Base-by-base conservation (phyloP, 371 early-diverging fungal genomes). In the Zancudomyces culisetae region DNA sequence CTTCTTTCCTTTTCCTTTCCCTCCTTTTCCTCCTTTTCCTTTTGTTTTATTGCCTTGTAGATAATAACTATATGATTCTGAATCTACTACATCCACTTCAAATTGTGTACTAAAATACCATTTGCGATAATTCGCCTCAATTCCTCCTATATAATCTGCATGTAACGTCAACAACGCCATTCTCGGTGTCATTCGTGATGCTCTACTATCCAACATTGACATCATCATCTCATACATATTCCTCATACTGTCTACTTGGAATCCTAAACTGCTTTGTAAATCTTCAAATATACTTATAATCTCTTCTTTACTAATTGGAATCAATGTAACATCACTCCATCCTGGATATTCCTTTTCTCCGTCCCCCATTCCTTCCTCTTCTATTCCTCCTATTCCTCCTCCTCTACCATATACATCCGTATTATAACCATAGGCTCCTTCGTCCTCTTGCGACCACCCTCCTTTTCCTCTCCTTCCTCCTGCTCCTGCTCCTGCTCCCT, bases 71-170 rank as follows among this genome's bases (percentile, higher is more conserved):
- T 67, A 55, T 54, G 64, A 59, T 55, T 69, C 51, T 42, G 61
- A 58, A 57, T 71, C 69, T 65, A 52, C 70, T 55, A 58, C 81
- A 56, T 84, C 77, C 43, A 70, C 60, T 54, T 87, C 82, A 56
- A 84, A 70, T 53, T 81, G 77, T 2, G 87, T 81, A 28, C 82
- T 82, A 69, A 87, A 86, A 64, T 75, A 84, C 88, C 88, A 87
- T 55, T 77, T 81, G 28, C 80, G 74, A 57, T 86, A 88, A 64
- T 90, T 88, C 48, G 87, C 78, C 55, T 81, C 66, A 53, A 78
- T 77, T 22, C 90, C 89, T 50, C 85, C 85, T 58, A 90, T 79
- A 52, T 86, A 87, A 55, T 88, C 89, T 2, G 83, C 81, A 60
- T 89, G 87, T 18, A 89, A 58, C 24, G 80, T 80, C 26, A 80